Percentiles rank a stretch among this genome's conserved stretches.
Evolutionary conservation across 148 eudicot species (phyloP).

Genomic region (Vaccinium myrtillus): DNA sequence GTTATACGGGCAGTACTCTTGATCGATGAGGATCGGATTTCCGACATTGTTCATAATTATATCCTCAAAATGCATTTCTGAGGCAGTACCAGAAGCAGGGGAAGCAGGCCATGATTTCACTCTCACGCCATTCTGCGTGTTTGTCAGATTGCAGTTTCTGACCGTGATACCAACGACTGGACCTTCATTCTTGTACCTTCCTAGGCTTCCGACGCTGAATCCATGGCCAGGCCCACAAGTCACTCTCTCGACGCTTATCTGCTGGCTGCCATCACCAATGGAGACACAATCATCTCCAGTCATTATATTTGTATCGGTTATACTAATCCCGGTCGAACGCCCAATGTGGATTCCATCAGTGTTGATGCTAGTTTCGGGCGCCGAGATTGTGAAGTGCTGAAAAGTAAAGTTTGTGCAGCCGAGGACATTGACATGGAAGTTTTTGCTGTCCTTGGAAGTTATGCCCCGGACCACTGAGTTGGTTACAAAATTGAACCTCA

Average conservation of each 20-base stretch:
- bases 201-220: conserved; percentile 67
- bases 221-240: conserved; percentile 75
- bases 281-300: conserved; percentile 75
- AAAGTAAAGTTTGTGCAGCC: conserved; percentile 25
- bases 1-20: conserved; percentile 56
- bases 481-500: conserved; percentile 30
- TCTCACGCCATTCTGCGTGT: conserved; percentile 48
- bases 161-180: conserved; percentile 37
- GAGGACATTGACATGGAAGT: background rate
- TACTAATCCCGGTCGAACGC: conserved; percentile 32
- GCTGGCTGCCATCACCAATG: conserved; percentile 49
- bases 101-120: conserved; percentile 60
- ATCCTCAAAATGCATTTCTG: conserved; percentile 50
- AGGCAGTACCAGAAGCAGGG: conserved; percentile 12
- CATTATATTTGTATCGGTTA: conserved; percentile 27
- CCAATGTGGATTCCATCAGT: conserved; percentile 66
- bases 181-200: conserved; percentile 37
- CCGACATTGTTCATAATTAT: conserved; percentile 37
- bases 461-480: conserved; percentile 1
- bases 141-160: conserved; percentile 42
- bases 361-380: conserved; percentile 40
- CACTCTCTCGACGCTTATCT: conserved; percentile 35
- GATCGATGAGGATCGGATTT: conserved; percentile 42
- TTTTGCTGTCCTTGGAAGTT: conserved; percentile 18
- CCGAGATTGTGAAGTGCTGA: conserved; percentile 18